A percentile compares a stretch with the other conserved stretches of the same genome.
These are phyloP conservation scores for Tylopilus balloui DNA, from an alignment of 768 basidiomycete species.

Conservation along the genomic window DNA sequence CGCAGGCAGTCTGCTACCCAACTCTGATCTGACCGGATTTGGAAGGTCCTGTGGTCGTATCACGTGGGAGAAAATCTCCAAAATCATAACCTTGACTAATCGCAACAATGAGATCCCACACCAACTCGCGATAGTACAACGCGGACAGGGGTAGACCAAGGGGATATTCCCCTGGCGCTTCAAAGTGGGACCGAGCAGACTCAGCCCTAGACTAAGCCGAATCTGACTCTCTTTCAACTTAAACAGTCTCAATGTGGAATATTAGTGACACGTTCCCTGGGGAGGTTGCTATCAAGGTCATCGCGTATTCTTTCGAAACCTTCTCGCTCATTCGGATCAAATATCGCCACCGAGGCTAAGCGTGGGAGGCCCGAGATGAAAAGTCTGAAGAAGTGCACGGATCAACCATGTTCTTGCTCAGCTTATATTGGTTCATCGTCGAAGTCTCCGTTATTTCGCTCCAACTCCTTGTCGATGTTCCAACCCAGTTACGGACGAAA, in stretches of 20 bases:
- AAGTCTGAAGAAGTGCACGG: not conserved
- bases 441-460: conserved; percentile 24
- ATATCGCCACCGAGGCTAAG: not conserved
- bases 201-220: not conserved
- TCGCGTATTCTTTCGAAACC: not conserved
- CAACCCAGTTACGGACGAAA: conserved; percentile 5
- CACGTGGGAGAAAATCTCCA: conserved; percentile 15
- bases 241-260: not conserved
- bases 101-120: too few relatives aligned
- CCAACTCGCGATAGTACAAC: not conserved
- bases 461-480: conserved; percentile 1
- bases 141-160: not conserved
- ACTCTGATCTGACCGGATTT: conserved; percentile 21
- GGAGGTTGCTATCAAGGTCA: not conserved
- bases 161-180: not conserved
- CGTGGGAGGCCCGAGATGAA: conserved; percentile 4
- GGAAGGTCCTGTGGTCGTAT: conserved; percentile 30
- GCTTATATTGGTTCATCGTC: not conserved
- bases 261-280: not conserved
- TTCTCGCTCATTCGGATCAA: conserved; percentile 1
- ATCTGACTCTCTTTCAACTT: not conserved
- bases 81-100: not conserved
- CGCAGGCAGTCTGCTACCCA: not conserved
- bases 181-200: not conserved
- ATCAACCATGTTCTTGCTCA: too few relatives aligned